Evolutionary conservation across 2,329 filamentous ascomycete species (phyloP).

Genomic region (Fusarium nelsonii): DNA sequence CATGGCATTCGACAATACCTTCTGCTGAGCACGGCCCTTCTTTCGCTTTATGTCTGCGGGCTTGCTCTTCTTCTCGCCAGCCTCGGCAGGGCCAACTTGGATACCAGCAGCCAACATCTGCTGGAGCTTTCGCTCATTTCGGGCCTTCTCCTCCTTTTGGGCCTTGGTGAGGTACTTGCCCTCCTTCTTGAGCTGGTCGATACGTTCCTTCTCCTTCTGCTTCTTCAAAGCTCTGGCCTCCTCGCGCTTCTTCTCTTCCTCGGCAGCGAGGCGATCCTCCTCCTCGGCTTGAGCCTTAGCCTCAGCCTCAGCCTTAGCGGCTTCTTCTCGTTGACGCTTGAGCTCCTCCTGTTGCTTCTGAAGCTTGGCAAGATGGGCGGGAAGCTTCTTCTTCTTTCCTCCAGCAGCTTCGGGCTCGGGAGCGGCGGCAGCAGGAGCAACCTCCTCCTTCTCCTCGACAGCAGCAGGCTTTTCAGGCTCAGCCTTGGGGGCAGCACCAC

Average conservation of each 20-base stretch:
- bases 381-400: constrained; percentile 89
- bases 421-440: constrained; percentile 54
- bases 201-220: constrained; percentile 86
- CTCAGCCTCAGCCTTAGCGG: constrained; percentile 70
- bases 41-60: constrained; percentile 84
- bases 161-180: constrained; percentile 89
- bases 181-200: constrained; percentile 88
- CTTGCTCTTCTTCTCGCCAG: constrained; percentile 79
- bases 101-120: constrained; percentile 86
- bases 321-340: constrained; percentile 74
- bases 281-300: constrained; percentile 75
- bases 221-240: constrained; percentile 83
- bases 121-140: constrained; percentile 82
- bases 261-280: constrained; percentile 71
- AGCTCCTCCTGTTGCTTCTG: constrained; percentile 88
- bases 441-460: constrained; percentile 74
- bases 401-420: constrained; percentile 56
- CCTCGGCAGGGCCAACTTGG: constrained; percentile 74
- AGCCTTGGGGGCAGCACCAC: constrained; percentile 51
- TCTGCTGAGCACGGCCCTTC: constrained; percentile 69
- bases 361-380: constrained; percentile 76
- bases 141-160: constrained; percentile 83
- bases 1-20: constrained; percentile 56
- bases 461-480: constrained; percentile 51
- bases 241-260: constrained; percentile 76